Conservation (phyloP, 2,329 filamentous ascomycete species). For the Pseudocercospora macadamiae region DNA sequence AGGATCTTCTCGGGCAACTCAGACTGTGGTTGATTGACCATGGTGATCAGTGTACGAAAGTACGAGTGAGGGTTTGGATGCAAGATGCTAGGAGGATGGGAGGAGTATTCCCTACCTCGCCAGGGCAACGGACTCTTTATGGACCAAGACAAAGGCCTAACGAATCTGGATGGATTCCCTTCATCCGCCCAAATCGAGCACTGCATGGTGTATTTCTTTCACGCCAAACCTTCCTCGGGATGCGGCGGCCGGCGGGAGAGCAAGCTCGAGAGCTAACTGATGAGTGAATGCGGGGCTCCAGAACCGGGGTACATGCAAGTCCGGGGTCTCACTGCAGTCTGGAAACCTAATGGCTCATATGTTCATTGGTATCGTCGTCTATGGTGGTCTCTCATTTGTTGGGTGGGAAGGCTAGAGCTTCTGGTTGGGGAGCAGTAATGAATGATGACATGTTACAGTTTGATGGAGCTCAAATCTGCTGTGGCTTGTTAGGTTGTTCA, state of each 20-base stretch:
- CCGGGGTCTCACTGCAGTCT: background rate
- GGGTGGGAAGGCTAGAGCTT: background rate
- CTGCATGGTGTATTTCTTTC: background rate
- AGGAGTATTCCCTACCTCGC: background rate
- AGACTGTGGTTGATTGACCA: conserved; percentile 26
- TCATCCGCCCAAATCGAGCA: conserved; percentile 8
- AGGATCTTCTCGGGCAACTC: conserved; percentile 29
- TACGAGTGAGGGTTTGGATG: background rate
- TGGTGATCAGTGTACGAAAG: conserved; percentile 9
- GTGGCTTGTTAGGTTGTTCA: background rate
- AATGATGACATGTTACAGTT: background rate
- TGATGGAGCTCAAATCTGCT: background rate
- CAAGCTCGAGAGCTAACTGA: conserved; percentile 1
- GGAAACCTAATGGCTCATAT: background rate
- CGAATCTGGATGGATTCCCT: conserved; percentile 2
- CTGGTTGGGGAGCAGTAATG: background rate
- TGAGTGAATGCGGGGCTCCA: conserved; percentile 6
- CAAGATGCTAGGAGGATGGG: background rate
- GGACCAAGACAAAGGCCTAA: background rate
- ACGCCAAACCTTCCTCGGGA: conserved; percentile 16
- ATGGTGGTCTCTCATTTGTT: background rate
- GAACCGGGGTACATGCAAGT: conserved; percentile 13
- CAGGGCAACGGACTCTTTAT: conserved; percentile 6
- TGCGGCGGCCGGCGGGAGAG: too few species aligned
- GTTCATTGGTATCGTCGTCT: background rate